Evolutionary conservation across 768 basidiomycete genomes (phyloP).

Genomic region (Agrocybe praecox): DNA sequence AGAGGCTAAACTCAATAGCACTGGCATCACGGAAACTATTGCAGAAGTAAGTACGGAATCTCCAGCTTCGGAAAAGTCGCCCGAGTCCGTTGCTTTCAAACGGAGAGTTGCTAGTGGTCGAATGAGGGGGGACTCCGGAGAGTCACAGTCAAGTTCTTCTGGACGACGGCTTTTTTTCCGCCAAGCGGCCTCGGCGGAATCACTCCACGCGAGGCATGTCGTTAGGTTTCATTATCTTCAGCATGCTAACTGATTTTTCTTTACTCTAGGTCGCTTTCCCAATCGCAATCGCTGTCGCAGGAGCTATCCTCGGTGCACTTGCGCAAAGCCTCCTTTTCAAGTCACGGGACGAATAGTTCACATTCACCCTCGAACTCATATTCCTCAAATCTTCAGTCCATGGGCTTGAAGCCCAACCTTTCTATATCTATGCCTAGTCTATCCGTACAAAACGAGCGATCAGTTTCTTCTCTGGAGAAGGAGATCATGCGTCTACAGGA

Average conservation of each 20-base stretch:
- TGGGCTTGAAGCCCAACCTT: constrained; percentile 51
- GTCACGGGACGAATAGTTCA: constrained; percentile 69
- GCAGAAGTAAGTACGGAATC: constrained; percentile 29
- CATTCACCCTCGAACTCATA: constrained; percentile 68
- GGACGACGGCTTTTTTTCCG: constrained; percentile 83
- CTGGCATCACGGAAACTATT: constrained; percentile 32
- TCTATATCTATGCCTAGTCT: constrained; percentile 55
- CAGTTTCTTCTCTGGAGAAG: constrained; percentile 83
- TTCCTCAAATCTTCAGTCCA: constrained; percentile 34
- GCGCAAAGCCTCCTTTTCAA: constrained; percentile 81
- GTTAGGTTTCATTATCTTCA: constrained; percentile 4
- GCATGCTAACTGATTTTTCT: constrained; percentile 15
- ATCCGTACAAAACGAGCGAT: constrained; percentile 62
- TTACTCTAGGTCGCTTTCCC: constrained; percentile 77
- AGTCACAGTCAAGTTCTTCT: constrained; percentile 49
- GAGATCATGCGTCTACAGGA: constrained; percentile 97
- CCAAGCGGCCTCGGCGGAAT: constrained; percentile 85
- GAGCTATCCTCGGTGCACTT: constrained; percentile 88
- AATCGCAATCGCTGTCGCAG: constrained; percentile 97
- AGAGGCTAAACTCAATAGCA: constrained; percentile 73
- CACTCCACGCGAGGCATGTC: constrained; percentile 80
- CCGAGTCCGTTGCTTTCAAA: constrained; percentile 43
- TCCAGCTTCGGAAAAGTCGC: constrained; percentile 43
- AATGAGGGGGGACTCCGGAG: constrained; percentile 47
- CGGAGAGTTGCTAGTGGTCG: constrained; percentile 56